phyloP scores from a whole-genome alignment of 495 filamentous ascomycete species.

The Neurospora sp. region DNA sequence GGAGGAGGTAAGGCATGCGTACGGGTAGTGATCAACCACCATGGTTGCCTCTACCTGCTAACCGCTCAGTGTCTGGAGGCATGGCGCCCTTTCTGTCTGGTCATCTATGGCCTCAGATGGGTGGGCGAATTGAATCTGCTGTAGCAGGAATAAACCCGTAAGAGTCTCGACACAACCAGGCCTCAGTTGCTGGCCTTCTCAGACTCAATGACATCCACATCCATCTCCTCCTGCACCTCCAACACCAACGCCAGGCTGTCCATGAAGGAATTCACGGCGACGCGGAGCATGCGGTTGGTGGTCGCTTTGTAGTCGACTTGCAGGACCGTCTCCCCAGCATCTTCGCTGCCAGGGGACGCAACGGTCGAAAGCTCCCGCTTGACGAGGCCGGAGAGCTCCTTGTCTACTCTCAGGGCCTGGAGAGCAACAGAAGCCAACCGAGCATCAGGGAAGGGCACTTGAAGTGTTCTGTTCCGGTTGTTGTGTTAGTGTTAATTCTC shows the following conservation, averaged over 20 bases:
- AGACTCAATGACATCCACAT: conserved; percentile 62
- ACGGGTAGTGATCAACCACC: neutral
- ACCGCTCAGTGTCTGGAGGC: neutral
- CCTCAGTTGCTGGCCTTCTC: neutral
- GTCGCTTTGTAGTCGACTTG: conserved; percentile 74
- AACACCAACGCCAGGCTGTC: conserved; percentile 78
- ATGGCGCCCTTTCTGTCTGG: neutral
- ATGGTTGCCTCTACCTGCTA: neutral
- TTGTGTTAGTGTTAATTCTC: conserved; percentile 4
- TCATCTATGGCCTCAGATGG: neutral
- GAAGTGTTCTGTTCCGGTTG: conserved; percentile 50
- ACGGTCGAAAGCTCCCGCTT: conserved; percentile 56
- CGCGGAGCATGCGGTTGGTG: conserved; percentile 91
- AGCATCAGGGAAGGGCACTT: conserved; percentile 73
- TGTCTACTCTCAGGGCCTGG: conserved; percentile 70
- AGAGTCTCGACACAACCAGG: neutral
- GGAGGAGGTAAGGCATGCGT: neutral
- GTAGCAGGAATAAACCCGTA: neutral
- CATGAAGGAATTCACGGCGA: conserved; percentile 97
- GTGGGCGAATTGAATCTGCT: neutral
- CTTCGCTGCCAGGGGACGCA: conserved; percentile 18
- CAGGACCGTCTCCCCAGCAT: conserved; percentile 46
- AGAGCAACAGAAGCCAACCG: conserved; percentile 71
- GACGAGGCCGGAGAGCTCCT: conserved; percentile 78
- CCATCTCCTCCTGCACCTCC: conserved; percentile 79